Base-by-base conservation (phyloP, 192 early-diverging fungal species). In the Rhizoclosmatium sp. region DNA sequence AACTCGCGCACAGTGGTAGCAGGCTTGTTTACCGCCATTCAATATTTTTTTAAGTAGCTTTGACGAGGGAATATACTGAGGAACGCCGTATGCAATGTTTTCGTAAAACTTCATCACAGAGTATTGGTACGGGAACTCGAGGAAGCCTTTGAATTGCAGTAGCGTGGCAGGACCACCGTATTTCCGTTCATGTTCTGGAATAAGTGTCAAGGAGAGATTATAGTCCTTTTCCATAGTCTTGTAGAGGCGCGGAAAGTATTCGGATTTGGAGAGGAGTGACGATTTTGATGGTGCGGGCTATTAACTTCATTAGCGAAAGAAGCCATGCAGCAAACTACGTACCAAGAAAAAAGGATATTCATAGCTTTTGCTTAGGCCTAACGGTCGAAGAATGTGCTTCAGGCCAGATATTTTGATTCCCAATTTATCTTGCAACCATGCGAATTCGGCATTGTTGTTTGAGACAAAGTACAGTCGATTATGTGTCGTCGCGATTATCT, bases 91-190 rank as follows among this genome's bases (percentile, higher is more conserved):
- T 14, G 66, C 69, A 59, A 78, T 78, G 42, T 78, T 78, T 71
- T 78, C 76, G 69, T 78, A 78, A 44, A 78, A 78, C 47, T 78
- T 78, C 76, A 78, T 78, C 10, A 70, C 76, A 46, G 76, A 78
- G 41, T 68, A 71, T 56, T 78, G 76, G 76, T 78, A 78, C 2
- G 76, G 76, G n/a, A 78, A 48, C 21, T 78, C 76, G 4, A 78
- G 71, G 16, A 66, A 78, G 1, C 66, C 76, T 47, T 71, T 78
- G 69, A 70, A 78, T 70, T 45, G 31, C 14, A 71, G 51, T 12
- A 78, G 59, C 21, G 40, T 70, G 45, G 47, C 71, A 41, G 76
- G 76, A 41, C 76, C 76, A 3, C 76, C 76, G 44, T 78, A 78
- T 7, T 19, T 16, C 54, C 59, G 54, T n/a, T 75, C 54, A n/a